Conservation (phyloP, 306 rosid genomes). For the Corylus heterophylla region DNA sequence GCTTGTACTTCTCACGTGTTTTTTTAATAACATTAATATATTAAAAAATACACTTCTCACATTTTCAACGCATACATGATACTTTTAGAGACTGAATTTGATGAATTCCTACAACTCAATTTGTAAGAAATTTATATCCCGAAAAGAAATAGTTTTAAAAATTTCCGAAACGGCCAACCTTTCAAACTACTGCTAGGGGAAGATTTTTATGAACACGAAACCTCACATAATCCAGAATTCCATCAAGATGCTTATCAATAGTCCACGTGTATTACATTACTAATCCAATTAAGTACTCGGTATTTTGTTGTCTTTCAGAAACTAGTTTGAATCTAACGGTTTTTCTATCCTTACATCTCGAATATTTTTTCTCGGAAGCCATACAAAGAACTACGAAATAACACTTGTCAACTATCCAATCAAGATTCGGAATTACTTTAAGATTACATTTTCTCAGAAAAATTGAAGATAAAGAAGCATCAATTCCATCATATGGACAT, state of each 20-base stretch:
- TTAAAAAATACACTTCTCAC: too few relatives aligned
- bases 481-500: neutral
- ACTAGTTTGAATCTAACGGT: neutral
- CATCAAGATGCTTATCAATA: neutral
- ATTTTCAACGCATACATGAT: too few relatives aligned
- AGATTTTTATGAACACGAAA: neutral
- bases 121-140: too few relatives aligned
- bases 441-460: neutral
- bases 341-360: neutral
- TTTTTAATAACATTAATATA: too few relatives aligned
- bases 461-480: neutral
- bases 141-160: too few relatives aligned
- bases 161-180: too few relatives aligned
- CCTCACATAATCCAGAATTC: neutral
- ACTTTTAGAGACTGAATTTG: too few relatives aligned
- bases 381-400: neutral
- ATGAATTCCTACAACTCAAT: too few relatives aligned
- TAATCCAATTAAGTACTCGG: neutral
- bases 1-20: too few relatives aligned
- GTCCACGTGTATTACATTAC: neutral
- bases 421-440: neutral
- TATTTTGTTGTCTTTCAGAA: neutral
- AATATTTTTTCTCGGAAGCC: neutral
- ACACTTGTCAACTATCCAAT: neutral
- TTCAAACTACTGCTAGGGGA: too few relatives aligned